phyloP scores from a whole-genome alignment of 495 filamentous ascomycete species.

The Penicillium diatomitis region DNA sequence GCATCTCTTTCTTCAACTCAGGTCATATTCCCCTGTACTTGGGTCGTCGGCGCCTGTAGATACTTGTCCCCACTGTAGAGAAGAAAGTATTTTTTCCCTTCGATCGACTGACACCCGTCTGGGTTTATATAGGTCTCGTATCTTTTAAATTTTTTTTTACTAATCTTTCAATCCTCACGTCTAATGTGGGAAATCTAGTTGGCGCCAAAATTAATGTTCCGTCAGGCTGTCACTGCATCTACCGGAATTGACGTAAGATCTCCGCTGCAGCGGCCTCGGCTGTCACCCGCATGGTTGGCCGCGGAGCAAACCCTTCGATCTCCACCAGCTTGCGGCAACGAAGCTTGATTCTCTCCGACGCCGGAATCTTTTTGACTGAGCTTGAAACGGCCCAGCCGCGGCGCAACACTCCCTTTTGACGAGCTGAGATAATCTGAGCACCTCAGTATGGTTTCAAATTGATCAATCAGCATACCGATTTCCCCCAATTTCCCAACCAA shows the following conservation, averaged over 20 bases:
- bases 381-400: neutral
- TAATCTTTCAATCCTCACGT: no score
- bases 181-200: no score
- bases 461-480: no score
- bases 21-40: neutral
- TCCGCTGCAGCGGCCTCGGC: conserved; percentile 18
- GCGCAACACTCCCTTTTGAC: conserved; percentile 4
- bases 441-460: no score
- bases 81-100: neutral
- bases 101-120: no score
- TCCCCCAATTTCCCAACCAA: no score
- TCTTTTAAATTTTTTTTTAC: no score
- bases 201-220: no score
- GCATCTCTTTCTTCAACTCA: no score
- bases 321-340: conserved; percentile 7
- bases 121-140: no score
- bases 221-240: neutral
- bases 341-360: conserved; percentile 11
- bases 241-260: conserved; percentile 1
- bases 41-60: neutral
- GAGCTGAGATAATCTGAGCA: no score
- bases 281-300: conserved; percentile 10
- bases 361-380: neutral
- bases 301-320: conserved; percentile 19
- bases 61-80: conserved; percentile 1